phyloP scores from a whole-genome alignment of 2,329 filamentous ascomycete species.

The Trichothecium sympodiale region DNA sequence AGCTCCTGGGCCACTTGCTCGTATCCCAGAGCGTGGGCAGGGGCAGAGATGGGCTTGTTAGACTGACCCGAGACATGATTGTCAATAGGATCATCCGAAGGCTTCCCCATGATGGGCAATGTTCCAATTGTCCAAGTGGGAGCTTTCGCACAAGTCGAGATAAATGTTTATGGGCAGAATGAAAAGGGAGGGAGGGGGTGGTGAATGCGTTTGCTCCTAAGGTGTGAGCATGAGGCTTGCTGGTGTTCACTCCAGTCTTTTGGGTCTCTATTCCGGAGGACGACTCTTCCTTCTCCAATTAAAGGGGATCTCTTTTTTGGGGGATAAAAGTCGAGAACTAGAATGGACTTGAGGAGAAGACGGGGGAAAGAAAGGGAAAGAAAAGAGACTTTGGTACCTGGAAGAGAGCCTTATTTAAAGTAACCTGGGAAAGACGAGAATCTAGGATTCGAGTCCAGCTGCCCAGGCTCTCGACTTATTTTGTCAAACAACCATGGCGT shows the following conservation, averaged over 20 bases:
- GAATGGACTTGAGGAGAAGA: slow-evolving; percentile 1
- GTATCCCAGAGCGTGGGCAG: slow-evolving; percentile 51
- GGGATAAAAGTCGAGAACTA: neutral
- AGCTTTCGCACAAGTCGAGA: too few species aligned
- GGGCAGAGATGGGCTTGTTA: slow-evolving; percentile 42
- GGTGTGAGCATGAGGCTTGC: too few species aligned
- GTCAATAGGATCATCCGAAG: slow-evolving; percentile 12
- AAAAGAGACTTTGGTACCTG: slow-evolving; percentile 6
- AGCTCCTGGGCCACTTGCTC: slow-evolving; percentile 43
- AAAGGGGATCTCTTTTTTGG: too few species aligned
- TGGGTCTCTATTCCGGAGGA: too few species aligned
- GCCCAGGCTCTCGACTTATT: too few species aligned
- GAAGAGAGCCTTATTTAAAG: slow-evolving; percentile 3
- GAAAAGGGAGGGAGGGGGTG: slow-evolving; percentile 1
- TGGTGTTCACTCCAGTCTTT: too few species aligned
- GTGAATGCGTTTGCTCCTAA: slow-evolving; percentile 1
- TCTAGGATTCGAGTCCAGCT: too few species aligned
- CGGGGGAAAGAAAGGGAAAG: slow-evolving; percentile 2
- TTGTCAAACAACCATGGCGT: too few species aligned
- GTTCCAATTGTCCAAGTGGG: neutral
- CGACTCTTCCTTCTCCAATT: neutral
- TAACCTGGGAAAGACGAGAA: neutral
- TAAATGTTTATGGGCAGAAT: too few species aligned
- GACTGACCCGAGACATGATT: slow-evolving; percentile 25
- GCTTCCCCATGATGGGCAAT: slow-evolving; percentile 13